phyloP scores from a whole-genome alignment of 306 rosid species.

The Begonia loranthoides region DNA sequence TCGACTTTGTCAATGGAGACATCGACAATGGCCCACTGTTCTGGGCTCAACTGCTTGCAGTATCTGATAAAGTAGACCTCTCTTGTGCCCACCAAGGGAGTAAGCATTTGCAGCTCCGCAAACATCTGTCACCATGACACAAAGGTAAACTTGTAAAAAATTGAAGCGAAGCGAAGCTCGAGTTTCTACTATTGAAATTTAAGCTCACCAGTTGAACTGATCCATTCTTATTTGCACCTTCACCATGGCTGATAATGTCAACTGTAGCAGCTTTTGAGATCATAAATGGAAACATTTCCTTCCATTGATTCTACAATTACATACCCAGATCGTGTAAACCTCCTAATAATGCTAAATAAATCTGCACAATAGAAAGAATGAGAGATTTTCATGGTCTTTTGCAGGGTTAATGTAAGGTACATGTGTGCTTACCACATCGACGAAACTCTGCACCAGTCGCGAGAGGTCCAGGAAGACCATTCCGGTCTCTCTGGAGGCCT shows the following conservation, averaged over 20 bases:
- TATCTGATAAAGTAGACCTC: conserved; percentile 79
- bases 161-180: too few species aligned
- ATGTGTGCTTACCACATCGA: conserved; percentile 54
- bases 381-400: too few species aligned
- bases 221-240: conserved; percentile 55
- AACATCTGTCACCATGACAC: conserved; percentile 47
- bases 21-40: conserved; percentile 86
- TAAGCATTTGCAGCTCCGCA: conserved; percentile 90
- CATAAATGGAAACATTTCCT: conserved; percentile 92
- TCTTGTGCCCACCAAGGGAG: conserved; percentile 85
- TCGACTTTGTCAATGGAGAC: conserved; percentile 86
- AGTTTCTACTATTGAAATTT: neutral
- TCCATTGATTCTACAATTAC: conserved; percentile 72
- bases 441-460: conserved; percentile 54
- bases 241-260: conserved; percentile 71
- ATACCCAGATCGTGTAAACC: neutral
- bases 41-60: conserved; percentile 68
- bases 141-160: too few species aligned
- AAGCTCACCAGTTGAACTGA: conserved; percentile 63
- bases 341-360: neutral
- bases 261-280: conserved; percentile 83
- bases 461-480: conserved; percentile 73
- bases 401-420: too few species aligned
- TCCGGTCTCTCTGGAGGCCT: conserved; percentile 76
- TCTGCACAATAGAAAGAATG: too few species aligned